phyloP scores from a whole-genome alignment of 352 stramenopile genomes.

The Phytophthora pinifolia region DNA sequence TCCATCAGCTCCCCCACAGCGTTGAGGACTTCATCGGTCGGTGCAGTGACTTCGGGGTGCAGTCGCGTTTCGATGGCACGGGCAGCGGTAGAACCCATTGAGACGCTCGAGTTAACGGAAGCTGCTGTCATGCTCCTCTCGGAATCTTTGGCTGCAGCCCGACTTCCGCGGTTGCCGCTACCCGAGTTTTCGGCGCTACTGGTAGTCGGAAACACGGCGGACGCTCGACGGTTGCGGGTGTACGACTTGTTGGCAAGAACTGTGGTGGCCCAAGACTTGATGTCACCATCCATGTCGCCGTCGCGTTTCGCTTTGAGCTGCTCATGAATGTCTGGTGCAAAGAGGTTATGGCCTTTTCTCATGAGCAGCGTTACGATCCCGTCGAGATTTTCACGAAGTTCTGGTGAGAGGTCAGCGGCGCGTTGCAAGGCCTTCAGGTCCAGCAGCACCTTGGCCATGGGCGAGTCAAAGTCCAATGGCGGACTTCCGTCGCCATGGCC shows the following conservation, averaged over 20 bases:
- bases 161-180: constrained; percentile 4
- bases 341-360: constrained; percentile 82
- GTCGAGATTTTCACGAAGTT: constrained; percentile 71
- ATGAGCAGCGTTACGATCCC: constrained; percentile 74
- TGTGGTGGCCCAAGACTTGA: constrained; percentile 77
- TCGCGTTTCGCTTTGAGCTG: constrained; percentile 76
- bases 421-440: constrained; percentile 77
- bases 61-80: constrained; percentile 50
- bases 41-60: constrained; percentile 60
- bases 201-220: constrained; percentile 39
- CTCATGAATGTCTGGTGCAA: constrained; percentile 79
- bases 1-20: constrained; percentile 72
- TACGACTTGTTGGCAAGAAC: constrained; percentile 82
- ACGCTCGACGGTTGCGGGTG: constrained; percentile 62
- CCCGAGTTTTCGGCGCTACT: constrained; percentile 16
- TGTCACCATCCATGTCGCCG: constrained; percentile 70
- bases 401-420: constrained; percentile 53
- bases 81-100: constrained; percentile 15
- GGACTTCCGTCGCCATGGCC: constrained; percentile 26
- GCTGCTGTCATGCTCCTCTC: constrained; percentile 21
- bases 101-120: constrained; percentile 19
- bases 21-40: constrained; percentile 65
- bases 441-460: constrained; percentile 76
- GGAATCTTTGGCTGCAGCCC: constrained; percentile 15
- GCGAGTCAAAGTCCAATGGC: constrained; percentile 75